phyloP scores from a whole-genome alignment of 177 flowering plant species.

The Vitis hybrid region DNA sequence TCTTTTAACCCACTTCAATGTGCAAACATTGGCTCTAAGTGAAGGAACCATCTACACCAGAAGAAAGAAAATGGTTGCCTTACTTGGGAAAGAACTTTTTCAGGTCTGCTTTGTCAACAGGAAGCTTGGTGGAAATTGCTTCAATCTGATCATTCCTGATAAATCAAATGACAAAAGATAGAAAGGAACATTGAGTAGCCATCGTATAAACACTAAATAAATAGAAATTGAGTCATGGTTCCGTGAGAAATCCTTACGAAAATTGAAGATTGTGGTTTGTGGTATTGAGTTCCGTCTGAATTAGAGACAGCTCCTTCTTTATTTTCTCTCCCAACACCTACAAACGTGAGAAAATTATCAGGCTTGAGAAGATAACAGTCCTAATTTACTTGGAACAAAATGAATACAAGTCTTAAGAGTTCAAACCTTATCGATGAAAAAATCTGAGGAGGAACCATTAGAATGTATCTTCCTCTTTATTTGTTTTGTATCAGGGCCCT shows the following conservation, averaged over 20 bases:
- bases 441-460: slow-evolving; percentile 74
- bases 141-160: slow-evolving; percentile 76
- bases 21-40: too few species aligned
- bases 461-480: slow-evolving; percentile 77
- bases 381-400: not conserved
- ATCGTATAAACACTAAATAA: not conserved
- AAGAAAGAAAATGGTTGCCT: slow-evolving; percentile 16
- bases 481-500: slow-evolving; percentile 66
- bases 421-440: slow-evolving; percentile 77
- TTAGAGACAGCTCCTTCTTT: slow-evolving; percentile 70
- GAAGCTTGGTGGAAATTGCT: slow-evolving; percentile 78
- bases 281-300: slow-evolving; percentile 57
- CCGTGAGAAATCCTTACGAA: slow-evolving; percentile 41
- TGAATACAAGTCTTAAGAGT: not conserved
- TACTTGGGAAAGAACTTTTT: slow-evolving; percentile 82
- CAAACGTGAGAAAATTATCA: not conserved
- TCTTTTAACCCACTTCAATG: too few species aligned
- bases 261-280: slow-evolving; percentile 53
- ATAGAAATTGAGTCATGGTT: not conserved
- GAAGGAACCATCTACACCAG: not conserved
- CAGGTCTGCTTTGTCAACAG: slow-evolving; percentile 77
- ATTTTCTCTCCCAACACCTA: slow-evolving; percentile 82
- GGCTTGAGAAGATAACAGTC: not conserved
- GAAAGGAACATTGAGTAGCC: not conserved
- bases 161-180: not conserved